Evolutionary conservation across 371 early-diverging fungal genomes (phyloP), one percentile per base, ranked within the genome.

Genomic region (Syncephalastrum sp.): DNA sequence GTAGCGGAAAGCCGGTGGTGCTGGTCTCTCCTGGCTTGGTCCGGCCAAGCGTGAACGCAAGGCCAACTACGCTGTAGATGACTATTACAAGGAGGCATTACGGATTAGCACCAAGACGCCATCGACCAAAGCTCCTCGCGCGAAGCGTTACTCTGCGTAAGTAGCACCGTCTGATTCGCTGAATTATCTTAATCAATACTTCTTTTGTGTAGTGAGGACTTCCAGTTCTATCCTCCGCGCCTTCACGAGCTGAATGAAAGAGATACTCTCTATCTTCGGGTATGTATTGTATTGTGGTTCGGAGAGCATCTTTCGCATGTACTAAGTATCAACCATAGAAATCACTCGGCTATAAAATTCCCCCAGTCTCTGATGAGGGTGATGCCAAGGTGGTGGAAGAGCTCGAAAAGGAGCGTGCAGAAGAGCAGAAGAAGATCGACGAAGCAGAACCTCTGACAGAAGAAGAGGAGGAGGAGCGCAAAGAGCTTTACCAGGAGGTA

Each of bases 181-280:
- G 27, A 7, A 16, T 21, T 13, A 17, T 19, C 6, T 21, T 67
- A 58, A 67, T 38, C 27, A 25, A 61, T 53, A 56, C 63, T 52
- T 21, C 54, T 44, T 6, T 47, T 59, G 21, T 47, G 13, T 63
- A 71, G 72, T 47, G 71, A 82, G 50, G 98, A 97, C 53, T 95
- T 91, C 74, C 98, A 99, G 70, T 99, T 99, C 75, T 96, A 83
- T 68, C 94, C 95, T 17, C 68, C 77, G 21, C 84, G 90, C 16
- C 79, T 98, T 19, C 64, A 77, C 19, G 90, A 87, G 48, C 80
- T 98, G 14, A 82, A 91, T 63, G 89, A 94, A 47, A 89, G 88
- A 67, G 97, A 97, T 69, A 72, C 81, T 16, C 56, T 82, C 24
- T 70, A 77, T 47, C 79, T 82, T 50, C 81, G 82, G 38, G 38